These are phyloP conservation scores for Daldinia grandis DNA, from an alignment of 495 filamentous ascomycete genomes.

Conservation along the genomic window DNA sequence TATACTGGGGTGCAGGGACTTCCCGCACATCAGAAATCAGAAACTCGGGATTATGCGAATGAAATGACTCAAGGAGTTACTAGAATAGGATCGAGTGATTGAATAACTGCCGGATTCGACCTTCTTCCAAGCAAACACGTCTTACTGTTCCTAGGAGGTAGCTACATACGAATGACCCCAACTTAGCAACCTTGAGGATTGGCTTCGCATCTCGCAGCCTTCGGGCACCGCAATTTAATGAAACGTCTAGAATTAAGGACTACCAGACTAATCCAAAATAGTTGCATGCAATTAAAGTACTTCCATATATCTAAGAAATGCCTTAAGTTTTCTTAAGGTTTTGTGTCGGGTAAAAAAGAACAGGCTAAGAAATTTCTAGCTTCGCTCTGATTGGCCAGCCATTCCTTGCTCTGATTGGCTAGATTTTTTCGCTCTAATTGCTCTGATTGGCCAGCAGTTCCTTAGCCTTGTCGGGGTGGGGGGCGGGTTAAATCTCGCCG, in stretches of 20 bases:
- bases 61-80: conserved; percentile 13
- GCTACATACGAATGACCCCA: background rate
- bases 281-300: too few relatives aligned
- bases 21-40: background rate
- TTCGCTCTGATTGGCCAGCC: too few relatives aligned
- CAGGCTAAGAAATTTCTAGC: too few relatives aligned
- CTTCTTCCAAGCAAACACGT: background rate
- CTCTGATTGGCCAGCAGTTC: too few relatives aligned
- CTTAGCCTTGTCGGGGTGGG: too few relatives aligned
- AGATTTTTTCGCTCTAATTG: too few relatives aligned
- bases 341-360: too few relatives aligned
- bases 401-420: too few relatives aligned
- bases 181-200: too few relatives aligned
- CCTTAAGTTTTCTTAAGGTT: too few relatives aligned
- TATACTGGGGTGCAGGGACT: background rate
- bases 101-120: conserved; percentile 16
- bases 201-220: background rate
- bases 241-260: background rate
- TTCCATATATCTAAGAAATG: too few relatives aligned
- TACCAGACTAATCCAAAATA: background rate
- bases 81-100: background rate
- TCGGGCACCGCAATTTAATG: background rate
- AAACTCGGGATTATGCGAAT: background rate
- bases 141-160: background rate
- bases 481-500: too few relatives aligned